Evolutionary conservation across 108 stramenopile species (phyloP).

Genomic region (Poteriospumella lacustris): DNA sequence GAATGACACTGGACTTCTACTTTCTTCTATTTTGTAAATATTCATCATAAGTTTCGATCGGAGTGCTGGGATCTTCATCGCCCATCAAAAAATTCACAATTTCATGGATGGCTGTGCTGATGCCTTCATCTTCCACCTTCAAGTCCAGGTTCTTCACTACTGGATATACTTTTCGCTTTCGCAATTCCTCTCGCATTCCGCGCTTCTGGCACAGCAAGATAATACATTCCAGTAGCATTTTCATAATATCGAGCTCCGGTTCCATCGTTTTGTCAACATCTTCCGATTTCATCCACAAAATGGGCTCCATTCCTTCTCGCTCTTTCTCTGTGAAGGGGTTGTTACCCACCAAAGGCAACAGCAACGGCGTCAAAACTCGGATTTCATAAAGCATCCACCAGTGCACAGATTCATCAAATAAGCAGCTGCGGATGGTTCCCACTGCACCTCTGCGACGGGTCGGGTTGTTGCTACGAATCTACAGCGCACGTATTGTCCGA

Average conservation of each 20-base stretch:
- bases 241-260: neutral
- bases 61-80: slow-evolving; percentile 16
- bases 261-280: neutral
- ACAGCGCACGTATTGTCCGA: no score
- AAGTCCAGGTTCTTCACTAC: neutral
- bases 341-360: neutral
- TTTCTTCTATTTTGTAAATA: no score
- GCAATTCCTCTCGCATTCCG: neutral
- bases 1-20: no score
- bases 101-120: neutral
- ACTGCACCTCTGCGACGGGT: neutral
- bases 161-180: neutral
- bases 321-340: neutral
- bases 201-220: slow-evolving; percentile 9
- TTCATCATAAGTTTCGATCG: no score
- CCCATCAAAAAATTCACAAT: slow-evolving; percentile 9
- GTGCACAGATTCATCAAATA: neutral
- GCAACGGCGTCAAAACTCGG: neutral
- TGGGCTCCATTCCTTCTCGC: neutral
- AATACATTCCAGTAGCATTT: slow-evolving; percentile 13
- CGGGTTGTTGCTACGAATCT: neutral
- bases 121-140: neutral
- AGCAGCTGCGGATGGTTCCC: slow-evolving; percentile 1
- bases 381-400: slow-evolving; percentile 1
- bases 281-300: neutral